Evolutionary conservation across 768 basidiomycete species (phyloP).

Genomic region (Boletus tomentosulus): DNA sequence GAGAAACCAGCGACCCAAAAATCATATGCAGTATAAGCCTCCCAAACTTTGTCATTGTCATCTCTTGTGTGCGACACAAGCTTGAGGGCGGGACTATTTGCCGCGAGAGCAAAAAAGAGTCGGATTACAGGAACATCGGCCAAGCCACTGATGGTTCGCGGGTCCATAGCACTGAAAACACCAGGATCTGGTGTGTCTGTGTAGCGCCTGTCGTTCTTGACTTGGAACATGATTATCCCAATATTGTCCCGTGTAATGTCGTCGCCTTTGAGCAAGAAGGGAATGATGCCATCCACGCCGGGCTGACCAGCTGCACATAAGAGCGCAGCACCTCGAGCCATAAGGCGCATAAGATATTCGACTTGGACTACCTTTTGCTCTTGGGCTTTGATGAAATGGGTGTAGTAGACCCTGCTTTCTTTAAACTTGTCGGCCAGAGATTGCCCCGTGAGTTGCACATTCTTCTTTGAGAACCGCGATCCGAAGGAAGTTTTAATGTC

Average conservation of each 20-base stretch:
- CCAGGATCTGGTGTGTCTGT: not conserved
- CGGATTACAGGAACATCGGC: not conserved
- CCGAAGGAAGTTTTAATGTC: not conserved
- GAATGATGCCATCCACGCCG: not conserved
- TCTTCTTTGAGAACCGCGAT: not conserved
- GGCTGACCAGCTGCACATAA: no score
- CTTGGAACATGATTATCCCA: not conserved
- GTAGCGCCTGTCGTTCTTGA: not conserved
- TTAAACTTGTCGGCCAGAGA: not conserved
- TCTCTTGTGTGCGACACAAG: not conserved
- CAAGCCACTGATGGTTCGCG: no score
- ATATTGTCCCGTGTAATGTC: not conserved
- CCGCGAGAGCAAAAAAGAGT: not conserved
- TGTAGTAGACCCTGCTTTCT: not conserved
- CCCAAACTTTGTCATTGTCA: not conserved
- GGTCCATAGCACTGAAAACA: not conserved
- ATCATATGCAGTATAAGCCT: not conserved
- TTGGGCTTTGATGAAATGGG: not conserved
- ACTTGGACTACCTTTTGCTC: not conserved
- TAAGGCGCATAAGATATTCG: not conserved
- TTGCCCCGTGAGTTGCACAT: not conserved
- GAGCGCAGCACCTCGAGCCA: not conserved
- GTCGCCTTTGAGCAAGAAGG: not conserved
- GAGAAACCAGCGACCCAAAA: not conserved
- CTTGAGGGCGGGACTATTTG: not conserved